Conservation (phyloP, 495 filamentous ascomycete genomes). For the Chaetomium cochliodes region DNA sequence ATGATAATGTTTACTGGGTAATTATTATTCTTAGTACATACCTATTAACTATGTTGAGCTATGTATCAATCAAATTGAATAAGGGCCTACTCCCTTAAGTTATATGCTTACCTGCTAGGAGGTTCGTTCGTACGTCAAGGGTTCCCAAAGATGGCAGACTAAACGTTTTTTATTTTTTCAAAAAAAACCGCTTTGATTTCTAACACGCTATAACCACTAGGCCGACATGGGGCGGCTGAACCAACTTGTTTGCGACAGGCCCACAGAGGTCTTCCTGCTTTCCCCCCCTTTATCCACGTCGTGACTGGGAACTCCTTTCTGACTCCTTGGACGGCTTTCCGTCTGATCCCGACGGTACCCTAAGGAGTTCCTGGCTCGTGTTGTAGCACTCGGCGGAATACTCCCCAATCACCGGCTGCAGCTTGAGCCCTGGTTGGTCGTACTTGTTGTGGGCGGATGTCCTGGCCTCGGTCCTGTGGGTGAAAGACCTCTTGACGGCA, state of each 20-base stretch:
- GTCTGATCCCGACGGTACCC: neutral
- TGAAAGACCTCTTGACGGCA: conserved; percentile 21
- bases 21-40: neutral
- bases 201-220: neutral
- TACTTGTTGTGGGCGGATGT: neutral
- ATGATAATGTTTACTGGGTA: neutral
- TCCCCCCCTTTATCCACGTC: neutral
- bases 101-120: no score
- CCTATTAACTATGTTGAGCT: no score
- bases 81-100: no score
- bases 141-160: no score
- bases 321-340: neutral
- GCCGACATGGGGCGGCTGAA: no score
- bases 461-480: conserved; percentile 4
- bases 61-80: no score
- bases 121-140: no score
- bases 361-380: conserved; percentile 21
- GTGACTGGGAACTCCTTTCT: neutral
- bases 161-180: no score
- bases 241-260: neutral
- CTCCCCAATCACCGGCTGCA: conserved; percentile 14
- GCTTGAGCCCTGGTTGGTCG: conserved; percentile 1
- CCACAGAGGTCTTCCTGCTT: neutral
- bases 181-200: neutral
- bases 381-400: conserved; percentile 23